Conservation (phyloP, 306 rosid genomes). For the Ceratonia siliqua region DNA sequence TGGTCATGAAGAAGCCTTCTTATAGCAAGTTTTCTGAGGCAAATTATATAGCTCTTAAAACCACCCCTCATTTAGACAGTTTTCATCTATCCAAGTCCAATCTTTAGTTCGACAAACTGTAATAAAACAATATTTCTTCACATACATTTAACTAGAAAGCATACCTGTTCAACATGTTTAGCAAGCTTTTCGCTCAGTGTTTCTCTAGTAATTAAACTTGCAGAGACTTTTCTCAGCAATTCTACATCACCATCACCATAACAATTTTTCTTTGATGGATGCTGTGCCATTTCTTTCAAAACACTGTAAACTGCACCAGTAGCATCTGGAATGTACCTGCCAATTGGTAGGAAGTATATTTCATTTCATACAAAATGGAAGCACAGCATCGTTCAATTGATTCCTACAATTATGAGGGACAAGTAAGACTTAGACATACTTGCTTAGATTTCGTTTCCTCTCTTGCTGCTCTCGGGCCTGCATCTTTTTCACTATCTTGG, state of each 20-base stretch:
- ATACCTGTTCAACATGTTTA: slow-evolving; percentile 90
- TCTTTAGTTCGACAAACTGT: slow-evolving; percentile 13
- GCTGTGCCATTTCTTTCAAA: slow-evolving; percentile 63
- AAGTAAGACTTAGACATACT: slow-evolving; percentile 40
- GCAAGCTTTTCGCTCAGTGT: slow-evolving; percentile 75
- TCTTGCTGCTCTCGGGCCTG: slow-evolving; percentile 99
- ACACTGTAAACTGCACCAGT: slow-evolving; percentile 64
- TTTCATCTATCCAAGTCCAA: slow-evolving; percentile 22
- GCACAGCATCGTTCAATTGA: slow-evolving; percentile 8
- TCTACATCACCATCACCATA: slow-evolving; percentile 55
- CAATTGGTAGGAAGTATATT: slow-evolving; percentile 34
- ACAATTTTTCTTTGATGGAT: slow-evolving; percentile 68
- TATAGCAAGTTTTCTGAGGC: neutral
- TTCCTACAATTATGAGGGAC: slow-evolving; percentile 24
- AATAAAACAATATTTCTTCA: neutral
- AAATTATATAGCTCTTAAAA: neutral
- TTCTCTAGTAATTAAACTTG: slow-evolving; percentile 67
- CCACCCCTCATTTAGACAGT: neutral
- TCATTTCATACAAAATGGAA: slow-evolving; percentile 25
- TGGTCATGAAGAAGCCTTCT: neutral
- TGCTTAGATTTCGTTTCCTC: slow-evolving; percentile 90
- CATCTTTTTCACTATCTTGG: slow-evolving; percentile 88
- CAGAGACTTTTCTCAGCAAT: slow-evolving; percentile 61
- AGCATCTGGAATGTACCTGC: slow-evolving; percentile 85
- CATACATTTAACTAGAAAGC: slow-evolving; percentile 26